Base-by-base conservation (phyloP, 2,329 filamentous ascomycete species). In the Fusarium sp. region DNA sequence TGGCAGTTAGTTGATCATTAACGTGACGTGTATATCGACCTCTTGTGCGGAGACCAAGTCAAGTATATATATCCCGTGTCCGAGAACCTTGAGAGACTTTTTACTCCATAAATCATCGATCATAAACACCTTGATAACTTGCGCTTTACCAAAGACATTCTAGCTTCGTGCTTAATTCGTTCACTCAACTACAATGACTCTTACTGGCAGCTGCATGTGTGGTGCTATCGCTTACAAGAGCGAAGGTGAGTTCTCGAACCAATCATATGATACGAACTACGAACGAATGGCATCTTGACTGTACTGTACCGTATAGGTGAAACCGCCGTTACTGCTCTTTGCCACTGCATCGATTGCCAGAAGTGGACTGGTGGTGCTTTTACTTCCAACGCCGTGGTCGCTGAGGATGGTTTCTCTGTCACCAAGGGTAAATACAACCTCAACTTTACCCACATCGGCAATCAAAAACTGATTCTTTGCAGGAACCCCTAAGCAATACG, bases 301-400 rank as follows among this genome's bases (percentile, higher is more conserved):
- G 4, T 3, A 15, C 42, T n/a, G 56, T 33, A 62, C 14, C 11
- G 4, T 3, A 15, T 52, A 84, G 82, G 77, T 13, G 79, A 84
- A 36, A 73, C 80, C 6, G 76, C 74, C 17, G 54, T 75, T 5
- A 82, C 79, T 18, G 83, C 83, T 9, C 76, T 87, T 33, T 87
- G 85, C 75, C 83, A 86, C 70, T 86, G 84, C 72, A 68, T 72
- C 14, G 84, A 86, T 62, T 87, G 84, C 72, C 84, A 87, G 65
- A 87, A 87, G 77, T 84, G 82, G 82, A 81, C 83, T 11, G 85
- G 85, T 37, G 78, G 82, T n/a, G 80, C 84, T 15, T 87, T 81
- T 72, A 86, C 85, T 31, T 82, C 84, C 70, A 88, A 87, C 72
- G 80, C 80, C 11, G 78, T 87, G 4, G 80, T 87, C 4, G 78